Conservation (phyloP, 2,329 filamentous ascomycete genomes). For the Pseudocercospora macadamiae region DNA sequence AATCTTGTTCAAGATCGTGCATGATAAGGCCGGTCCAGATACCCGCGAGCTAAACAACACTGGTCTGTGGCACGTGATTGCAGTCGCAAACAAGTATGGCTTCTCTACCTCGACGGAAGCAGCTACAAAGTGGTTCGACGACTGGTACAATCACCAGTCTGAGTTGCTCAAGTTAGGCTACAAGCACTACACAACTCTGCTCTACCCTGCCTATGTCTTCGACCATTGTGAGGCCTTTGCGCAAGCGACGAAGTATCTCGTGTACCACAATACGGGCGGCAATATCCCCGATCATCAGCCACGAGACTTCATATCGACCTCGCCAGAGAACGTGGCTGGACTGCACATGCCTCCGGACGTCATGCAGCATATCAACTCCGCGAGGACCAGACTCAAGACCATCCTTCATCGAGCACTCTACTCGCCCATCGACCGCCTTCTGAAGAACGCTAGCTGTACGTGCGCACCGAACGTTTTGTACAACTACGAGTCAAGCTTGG, state of each 20-base stretch:
- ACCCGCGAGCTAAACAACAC: conserved; percentile 12
- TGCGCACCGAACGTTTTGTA: conserved; percentile 20
- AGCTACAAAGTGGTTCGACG: conserved; percentile 20
- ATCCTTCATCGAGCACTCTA: conserved; percentile 26
- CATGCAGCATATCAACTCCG: conserved; percentile 24
- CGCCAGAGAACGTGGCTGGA: not conserved
- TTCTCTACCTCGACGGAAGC: conserved; percentile 5
- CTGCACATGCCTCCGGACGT: conserved; percentile 10
- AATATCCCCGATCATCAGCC: conserved; percentile 35
- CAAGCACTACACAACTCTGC: conserved; percentile 19
- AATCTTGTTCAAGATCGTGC: conserved; percentile 25
- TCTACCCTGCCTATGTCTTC: conserved; percentile 38
- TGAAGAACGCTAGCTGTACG: conserved; percentile 11
- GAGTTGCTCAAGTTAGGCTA: conserved; percentile 6
- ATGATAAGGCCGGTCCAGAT: conserved; percentile 3
- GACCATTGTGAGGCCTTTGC: conserved; percentile 36
- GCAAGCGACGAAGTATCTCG: conserved; percentile 35
- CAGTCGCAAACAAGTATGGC: conserved; percentile 23
- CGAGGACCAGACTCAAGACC: conserved; percentile 26
- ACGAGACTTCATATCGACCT: conserved; percentile 1
- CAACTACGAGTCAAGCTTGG: conserved; percentile 23
- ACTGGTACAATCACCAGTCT: conserved; percentile 16
- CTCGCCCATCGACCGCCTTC: conserved; percentile 16
- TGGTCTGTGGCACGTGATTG: conserved; percentile 23
- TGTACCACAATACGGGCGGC: conserved; percentile 33